Conservation (phyloP, 2,329 filamentous ascomycete species). For the Dactylellina cionopaga region DNA sequence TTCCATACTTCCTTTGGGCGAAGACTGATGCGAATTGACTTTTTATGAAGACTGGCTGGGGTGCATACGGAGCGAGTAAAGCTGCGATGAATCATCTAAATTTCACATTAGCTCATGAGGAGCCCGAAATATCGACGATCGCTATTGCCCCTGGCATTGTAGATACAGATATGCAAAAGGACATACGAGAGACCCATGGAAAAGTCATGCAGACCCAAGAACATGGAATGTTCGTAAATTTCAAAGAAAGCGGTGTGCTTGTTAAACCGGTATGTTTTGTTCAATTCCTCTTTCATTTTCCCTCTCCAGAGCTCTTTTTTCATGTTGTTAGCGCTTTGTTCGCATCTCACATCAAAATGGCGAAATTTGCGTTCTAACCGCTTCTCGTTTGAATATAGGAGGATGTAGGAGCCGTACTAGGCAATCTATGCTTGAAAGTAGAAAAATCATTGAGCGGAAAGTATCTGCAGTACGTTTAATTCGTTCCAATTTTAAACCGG, state of each 20-base stretch:
- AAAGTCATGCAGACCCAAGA: constrained; percentile 68
- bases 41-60: constrained; percentile 68
- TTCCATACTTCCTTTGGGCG: not conserved
- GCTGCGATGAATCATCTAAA: constrained; percentile 84
- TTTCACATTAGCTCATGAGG: constrained; percentile 77
- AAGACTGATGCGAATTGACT: not conserved
- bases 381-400: constrained; percentile 11
- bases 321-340: too few species aligned
- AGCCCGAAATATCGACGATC: constrained; percentile 77
- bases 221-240: constrained; percentile 73
- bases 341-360: too few species aligned
- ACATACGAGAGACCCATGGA: constrained; percentile 77
- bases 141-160: constrained; percentile 74
- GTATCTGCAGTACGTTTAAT: constrained; percentile 27
- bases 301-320: too few species aligned
- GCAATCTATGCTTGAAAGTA: constrained; percentile 16
- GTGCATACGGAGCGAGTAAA: constrained; percentile 82
- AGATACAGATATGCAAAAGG: constrained; percentile 89
- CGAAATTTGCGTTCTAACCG: too few species aligned
- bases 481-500: not conserved
- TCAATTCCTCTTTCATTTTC: too few species aligned
- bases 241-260: constrained; percentile 76
- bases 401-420: constrained; percentile 22
- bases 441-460: constrained; percentile 24
- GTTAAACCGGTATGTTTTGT: constrained; percentile 62